Base-by-base conservation (phyloP, 2,329 filamentous ascomycete genomes). In the Reticulascus tulasneorum region DNA sequence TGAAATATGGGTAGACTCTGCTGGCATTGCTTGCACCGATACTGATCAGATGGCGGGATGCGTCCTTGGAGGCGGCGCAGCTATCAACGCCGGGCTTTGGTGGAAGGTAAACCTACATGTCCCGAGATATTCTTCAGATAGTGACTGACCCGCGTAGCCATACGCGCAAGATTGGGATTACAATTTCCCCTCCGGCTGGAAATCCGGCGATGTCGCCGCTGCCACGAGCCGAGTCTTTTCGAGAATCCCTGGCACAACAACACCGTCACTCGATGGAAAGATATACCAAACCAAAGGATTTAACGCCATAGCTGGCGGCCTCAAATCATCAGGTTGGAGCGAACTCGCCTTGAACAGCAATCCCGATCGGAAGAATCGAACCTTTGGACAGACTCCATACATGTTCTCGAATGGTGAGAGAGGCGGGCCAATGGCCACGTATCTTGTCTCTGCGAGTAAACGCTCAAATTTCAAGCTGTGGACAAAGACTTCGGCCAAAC, bases 31-130 rank as follows among this genome's bases (percentile, higher is more conserved):
- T 23, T 86, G 83, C 58, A 71, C 70, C 2, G 82, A 86, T 54
- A 79, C 76, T n/a, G 80, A 82, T 44, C 77, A 82, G 49, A 84
- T 85, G 79, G 79, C 80, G 10, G 83, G 81, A 11, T 86, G 83
- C 44, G 68, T 86, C 27, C 69, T 86, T 4, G 83, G 83, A 31
- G 83, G 82, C 37, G 77, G 78, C 7, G 75, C 77, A 11, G 75
- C 78, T 19, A 68, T 85, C 50, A 86, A 86, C 47, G 76, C 82
- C 33, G 80, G 78, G 28, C 66, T 86, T 22, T 85, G 79, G 74
- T 83, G 78, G 71, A 79, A 75, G 55, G 71, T 67, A 41, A 49
- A 56, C 31, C 30, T 42, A n/a, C 8, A 33, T 3, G 7, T 11
- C 7, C 11, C 12, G 4, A 19, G n/a, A n/a, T n/a, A n/a, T n/a